phyloP scores from a whole-genome alignment of 1,284 basidiomycete genomes.

The Ganoderma lucidum region DNA sequence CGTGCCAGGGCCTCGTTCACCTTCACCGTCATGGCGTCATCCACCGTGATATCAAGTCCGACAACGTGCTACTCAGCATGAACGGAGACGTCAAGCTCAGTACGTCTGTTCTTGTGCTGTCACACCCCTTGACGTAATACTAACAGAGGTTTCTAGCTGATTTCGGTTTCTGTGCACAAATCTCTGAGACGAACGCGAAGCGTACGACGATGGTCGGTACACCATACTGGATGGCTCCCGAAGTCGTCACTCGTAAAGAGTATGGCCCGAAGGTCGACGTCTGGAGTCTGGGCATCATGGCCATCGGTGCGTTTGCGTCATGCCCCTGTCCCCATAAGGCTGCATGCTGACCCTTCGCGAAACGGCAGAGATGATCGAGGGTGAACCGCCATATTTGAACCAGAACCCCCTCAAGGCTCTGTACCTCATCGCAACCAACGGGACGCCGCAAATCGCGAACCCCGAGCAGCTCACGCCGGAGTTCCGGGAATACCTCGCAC shows the following conservation, averaged over 20 bases:
- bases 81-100: constrained; percentile 97
- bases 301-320: constrained; percentile 72
- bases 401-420: constrained; percentile 96
- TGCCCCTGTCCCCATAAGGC: constrained; percentile 1
- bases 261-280: constrained; percentile 99
- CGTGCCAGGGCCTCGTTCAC: constrained; percentile 90
- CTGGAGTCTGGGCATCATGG: constrained; percentile 99
- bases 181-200: constrained; percentile 92
- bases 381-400: constrained; percentile 97
- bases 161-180: constrained; percentile 99
- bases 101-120: constrained; percentile 52
- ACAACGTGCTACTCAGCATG: constrained; percentile 94
- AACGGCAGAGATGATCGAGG: constrained; percentile 94
- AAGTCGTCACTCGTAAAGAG: constrained; percentile 98
- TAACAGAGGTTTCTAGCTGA: constrained; percentile 70
- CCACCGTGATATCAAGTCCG: constrained; percentile 98
- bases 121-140: neutral
- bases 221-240: constrained; percentile 99
- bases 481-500: constrained; percentile 93
- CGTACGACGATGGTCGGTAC: constrained; percentile 99
- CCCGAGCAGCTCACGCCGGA: constrained; percentile 88
- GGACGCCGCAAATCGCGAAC: constrained; percentile 97
- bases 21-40: constrained; percentile 95
- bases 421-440: constrained; percentile 97
- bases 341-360: constrained; percentile 15